These are phyloP conservation scores for Sphagnurus paluster DNA, from an alignment of 1,284 basidiomycete species.

Conservation along the genomic window DNA sequence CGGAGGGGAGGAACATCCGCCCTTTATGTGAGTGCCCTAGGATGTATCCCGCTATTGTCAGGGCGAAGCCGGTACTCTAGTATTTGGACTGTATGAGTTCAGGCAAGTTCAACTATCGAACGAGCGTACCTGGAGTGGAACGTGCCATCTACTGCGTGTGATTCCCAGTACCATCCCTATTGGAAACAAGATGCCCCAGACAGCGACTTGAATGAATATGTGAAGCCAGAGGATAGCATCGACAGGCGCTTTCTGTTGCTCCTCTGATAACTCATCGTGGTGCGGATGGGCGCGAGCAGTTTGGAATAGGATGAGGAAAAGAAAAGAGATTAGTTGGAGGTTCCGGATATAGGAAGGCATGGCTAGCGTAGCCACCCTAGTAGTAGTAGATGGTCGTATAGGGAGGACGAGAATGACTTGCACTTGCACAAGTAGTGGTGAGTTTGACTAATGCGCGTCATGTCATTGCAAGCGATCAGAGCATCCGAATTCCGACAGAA, in stretches of 20 bases:
- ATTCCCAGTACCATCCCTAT: slow-evolving; percentile 87
- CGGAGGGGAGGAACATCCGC: slow-evolving; percentile 67
- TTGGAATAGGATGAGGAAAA: slow-evolving; percentile 12
- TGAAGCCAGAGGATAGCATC: slow-evolving; percentile 82
- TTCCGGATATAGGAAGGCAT: slow-evolving; percentile 7
- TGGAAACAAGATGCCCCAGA: slow-evolving; percentile 86
- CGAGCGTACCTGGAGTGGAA: slow-evolving; percentile 71
- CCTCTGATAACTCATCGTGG: slow-evolving; percentile 60
- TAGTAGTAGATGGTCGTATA: background rate
- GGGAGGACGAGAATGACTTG: background rate
- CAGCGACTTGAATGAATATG: slow-evolving; percentile 69
- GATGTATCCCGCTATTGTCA: slow-evolving; percentile 72
- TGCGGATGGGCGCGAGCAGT: slow-evolving; percentile 52
- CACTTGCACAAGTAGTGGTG: slow-evolving; percentile 2
- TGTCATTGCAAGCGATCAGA: too few species aligned
- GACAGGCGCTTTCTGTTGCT: slow-evolving; percentile 65
- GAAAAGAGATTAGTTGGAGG: slow-evolving; percentile 3
- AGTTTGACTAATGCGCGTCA: slow-evolving; percentile 11
- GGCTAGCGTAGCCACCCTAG: background rate
- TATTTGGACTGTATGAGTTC: slow-evolving; percentile 10
- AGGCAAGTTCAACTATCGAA: too few species aligned
- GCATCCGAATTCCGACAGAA: background rate
- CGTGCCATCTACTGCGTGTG: slow-evolving; percentile 80
- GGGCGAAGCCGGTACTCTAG: slow-evolving; percentile 64
- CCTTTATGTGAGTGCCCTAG: slow-evolving; percentile 84